Evolutionary conservation across 495 filamentous ascomycete species (phyloP).

Genomic region (Lichina pygmaea): DNA sequence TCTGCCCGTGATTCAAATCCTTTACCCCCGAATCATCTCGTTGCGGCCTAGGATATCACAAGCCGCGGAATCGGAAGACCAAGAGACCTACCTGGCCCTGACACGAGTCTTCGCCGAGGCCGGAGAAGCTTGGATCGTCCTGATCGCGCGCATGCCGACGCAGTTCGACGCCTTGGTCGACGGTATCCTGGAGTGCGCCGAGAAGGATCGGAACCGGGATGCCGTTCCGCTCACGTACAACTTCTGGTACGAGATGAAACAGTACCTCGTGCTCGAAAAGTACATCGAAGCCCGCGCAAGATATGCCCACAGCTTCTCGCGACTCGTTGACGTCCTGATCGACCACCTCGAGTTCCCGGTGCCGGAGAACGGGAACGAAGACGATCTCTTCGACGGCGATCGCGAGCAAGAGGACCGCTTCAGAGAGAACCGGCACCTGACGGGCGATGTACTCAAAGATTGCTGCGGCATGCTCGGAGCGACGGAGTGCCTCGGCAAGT

Average conservation of each 20-base stretch:
- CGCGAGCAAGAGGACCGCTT: slow-evolving; percentile 93
- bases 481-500: slow-evolving; percentile 66
- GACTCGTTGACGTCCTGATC: slow-evolving; percentile 81
- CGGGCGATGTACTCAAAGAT: slow-evolving; percentile 96
- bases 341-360: slow-evolving; percentile 71
- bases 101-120: slow-evolving; percentile 81
- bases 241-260: slow-evolving; percentile 98
- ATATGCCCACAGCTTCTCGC: slow-evolving; percentile 53
- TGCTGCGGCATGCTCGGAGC: slow-evolving; percentile 89
- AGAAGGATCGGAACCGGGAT: slow-evolving; percentile 63
- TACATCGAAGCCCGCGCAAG: slow-evolving; percentile 58
- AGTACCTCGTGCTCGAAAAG: slow-evolving; percentile 70
- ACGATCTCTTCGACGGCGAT: slow-evolving; percentile 83
- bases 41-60: slow-evolving; percentile 54
- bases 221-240: slow-evolving; percentile 76
- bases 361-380: slow-evolving; percentile 41
- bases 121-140: slow-evolving; percentile 76
- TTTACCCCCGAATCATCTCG: slow-evolving; percentile 63
- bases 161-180: slow-evolving; percentile 76
- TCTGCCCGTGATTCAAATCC: slow-evolving; percentile 45
- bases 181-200: slow-evolving; percentile 68
- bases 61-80: slow-evolving; percentile 53
- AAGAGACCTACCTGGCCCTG: slow-evolving; percentile 66
- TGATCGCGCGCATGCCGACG: slow-evolving; percentile 57
- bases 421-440: slow-evolving; percentile 80